Percentiles rank a stretch among this genome's conserved stretches.
Evolutionary conservation across 108 stramenopile genomes (phyloP).

Genomic region (Pseudonitzschia delicatissima): DNA sequence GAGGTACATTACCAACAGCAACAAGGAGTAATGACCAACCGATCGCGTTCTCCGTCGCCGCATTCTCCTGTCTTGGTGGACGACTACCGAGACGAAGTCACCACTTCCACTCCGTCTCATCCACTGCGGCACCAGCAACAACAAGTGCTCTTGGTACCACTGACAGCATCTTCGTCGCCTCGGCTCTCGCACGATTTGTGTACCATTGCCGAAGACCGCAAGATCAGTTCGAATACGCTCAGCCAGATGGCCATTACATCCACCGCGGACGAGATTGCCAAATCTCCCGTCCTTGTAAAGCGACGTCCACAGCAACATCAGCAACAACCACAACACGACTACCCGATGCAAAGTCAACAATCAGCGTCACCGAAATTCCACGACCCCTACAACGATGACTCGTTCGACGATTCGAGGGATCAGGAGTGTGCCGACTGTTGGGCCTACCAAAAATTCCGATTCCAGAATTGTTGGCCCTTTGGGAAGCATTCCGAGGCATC

Average conservation of each 20-base stretch:
- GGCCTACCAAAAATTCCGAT: not conserved
- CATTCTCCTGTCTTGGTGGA: no score
- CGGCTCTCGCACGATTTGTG: not conserved
- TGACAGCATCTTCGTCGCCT: slow-evolving; percentile 2
- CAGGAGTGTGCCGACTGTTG: not conserved
- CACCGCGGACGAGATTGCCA: not conserved
- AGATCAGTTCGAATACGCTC: slow-evolving; percentile 3
- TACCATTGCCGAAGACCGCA: not conserved
- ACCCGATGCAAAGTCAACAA: not conserved
- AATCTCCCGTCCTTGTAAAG: no score
- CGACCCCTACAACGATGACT: slow-evolving; percentile 1
- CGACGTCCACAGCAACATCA: not conserved
- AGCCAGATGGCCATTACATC: slow-evolving; percentile 1
- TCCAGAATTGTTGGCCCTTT: not conserved
- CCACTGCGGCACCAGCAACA: no score
- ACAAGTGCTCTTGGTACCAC: no score
- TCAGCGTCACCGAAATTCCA: no score
- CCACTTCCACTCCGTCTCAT: no score
- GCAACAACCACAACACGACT: not conserved
- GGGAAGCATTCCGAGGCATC: not conserved
- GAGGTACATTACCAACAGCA: no score
- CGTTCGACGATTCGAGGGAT: not conserved
- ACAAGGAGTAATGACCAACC: no score
- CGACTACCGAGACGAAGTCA: no score
- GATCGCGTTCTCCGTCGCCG: no score